phyloP scores from a whole-genome alignment of 495 filamentous ascomycete genomes.

The Cladorrhinum samala region DNA sequence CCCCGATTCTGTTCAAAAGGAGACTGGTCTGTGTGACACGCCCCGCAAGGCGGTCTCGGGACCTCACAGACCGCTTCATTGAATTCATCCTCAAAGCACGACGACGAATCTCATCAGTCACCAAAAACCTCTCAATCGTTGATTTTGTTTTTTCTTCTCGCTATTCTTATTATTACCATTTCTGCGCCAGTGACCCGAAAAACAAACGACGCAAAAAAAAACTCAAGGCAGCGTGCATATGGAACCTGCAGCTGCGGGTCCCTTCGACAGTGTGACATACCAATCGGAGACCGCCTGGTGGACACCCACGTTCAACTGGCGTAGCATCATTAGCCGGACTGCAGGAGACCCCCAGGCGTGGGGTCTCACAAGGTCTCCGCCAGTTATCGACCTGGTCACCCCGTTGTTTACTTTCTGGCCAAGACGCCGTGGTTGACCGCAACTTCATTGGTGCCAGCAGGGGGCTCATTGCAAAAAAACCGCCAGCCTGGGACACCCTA shows the following conservation, averaged over 20 bases:
- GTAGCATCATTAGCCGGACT: conserved; percentile 9
- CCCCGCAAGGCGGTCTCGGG: neutral
- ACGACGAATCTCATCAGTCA: too few species aligned
- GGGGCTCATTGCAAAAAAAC: conserved; percentile 7
- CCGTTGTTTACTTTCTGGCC: conserved; percentile 14
- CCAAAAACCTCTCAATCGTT: too few species aligned
- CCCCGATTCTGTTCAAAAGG: neutral
- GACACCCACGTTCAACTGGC: conserved; percentile 1
- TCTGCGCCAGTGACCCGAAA: too few species aligned
- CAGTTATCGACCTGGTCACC: conserved; percentile 10
- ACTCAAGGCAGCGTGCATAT: conserved; percentile 7
- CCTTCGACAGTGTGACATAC: conserved; percentile 3
- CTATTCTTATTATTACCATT: neutral
- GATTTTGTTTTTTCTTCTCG: neutral
- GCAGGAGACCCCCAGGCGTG: conserved; percentile 4
- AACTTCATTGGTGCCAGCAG: conserved; percentile 11
- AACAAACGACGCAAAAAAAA: too few species aligned
- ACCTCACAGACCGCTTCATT: neutral
- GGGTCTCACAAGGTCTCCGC: neutral
- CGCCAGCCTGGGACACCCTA: conserved; percentile 9
- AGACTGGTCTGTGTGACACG: neutral
- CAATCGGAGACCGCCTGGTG: conserved; percentile 10
- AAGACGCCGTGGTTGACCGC: conserved; percentile 11
- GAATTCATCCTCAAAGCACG: neutral
- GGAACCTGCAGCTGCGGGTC: conserved; percentile 10